phyloP scores from a whole-genome alignment of 1,284 basidiomycete genomes.

The Fomitiporia mediterranea region DNA sequence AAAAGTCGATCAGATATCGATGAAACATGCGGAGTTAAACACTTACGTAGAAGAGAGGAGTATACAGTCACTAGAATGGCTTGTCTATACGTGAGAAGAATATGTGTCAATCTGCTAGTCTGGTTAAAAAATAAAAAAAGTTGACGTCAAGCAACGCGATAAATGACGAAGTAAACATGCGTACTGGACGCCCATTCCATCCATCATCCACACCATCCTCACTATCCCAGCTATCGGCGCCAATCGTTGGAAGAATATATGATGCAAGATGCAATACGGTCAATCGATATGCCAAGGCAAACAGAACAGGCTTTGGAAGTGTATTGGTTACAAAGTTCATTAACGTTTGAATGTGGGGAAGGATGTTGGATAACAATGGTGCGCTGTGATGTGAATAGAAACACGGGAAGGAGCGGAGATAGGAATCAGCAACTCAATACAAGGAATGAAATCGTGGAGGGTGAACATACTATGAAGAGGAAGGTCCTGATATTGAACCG shows the following conservation, averaged over 20 bases:
- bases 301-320: constrained; percentile 78
- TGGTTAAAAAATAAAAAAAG: constrained; percentile 28
- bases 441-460: too few species aligned
- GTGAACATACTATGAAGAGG: constrained; percentile 70
- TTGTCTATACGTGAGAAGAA: constrained; percentile 77
- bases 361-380: constrained; percentile 69
- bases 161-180: constrained; percentile 23
- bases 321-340: constrained; percentile 78
- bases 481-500: constrained; percentile 60
- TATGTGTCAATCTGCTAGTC: constrained; percentile 68
- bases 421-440: background rate
- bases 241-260: constrained; percentile 77
- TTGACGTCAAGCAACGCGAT: background rate
- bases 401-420: background rate
- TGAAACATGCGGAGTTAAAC: background rate
- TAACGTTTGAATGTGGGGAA: constrained; percentile 74
- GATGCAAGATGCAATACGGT: constrained; percentile 83
- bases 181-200: constrained; percentile 71
- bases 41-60: constrained; percentile 72
- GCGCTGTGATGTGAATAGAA: constrained; percentile 40
- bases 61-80: constrained; percentile 81
- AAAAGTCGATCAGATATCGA: background rate
- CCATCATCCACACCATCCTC: constrained; percentile 58
- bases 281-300: constrained; percentile 80
- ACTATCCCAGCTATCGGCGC: constrained; percentile 72